Percentiles rank a stretch among this genome's conserved stretches.
Evolutionary conservation across 164 flowering plant species (phyloP).

Genomic region (Berberis vulgaris): DNA sequence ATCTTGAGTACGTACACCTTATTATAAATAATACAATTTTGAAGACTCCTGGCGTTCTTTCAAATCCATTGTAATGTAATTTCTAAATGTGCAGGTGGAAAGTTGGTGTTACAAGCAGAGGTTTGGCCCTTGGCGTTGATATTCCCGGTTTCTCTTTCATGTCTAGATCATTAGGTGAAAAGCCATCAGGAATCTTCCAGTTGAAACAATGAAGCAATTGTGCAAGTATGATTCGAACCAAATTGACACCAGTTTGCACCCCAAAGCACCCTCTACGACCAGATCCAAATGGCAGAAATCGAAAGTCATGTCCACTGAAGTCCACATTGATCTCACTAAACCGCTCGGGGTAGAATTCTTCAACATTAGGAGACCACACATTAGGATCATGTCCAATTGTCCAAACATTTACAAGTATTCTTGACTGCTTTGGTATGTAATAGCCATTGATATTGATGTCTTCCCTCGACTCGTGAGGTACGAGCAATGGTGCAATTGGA

Average conservation of each 20-base stretch:
- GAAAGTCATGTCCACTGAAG: background rate
- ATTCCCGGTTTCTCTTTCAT: background rate
- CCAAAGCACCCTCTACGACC: background rate
- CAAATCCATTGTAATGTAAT: no score
- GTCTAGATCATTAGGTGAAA: background rate
- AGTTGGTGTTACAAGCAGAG: background rate
- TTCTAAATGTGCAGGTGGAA: background rate
- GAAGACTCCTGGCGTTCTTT: no score
- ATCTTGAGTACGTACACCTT: no score
- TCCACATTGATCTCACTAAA: background rate
- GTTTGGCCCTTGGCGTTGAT: background rate
- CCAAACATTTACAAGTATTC: conserved; percentile 17
- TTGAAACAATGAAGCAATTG: conserved; percentile 3
- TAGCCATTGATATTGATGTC: conserved; percentile 13
- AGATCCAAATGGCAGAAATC: background rate
- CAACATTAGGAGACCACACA: conserved; percentile 11
- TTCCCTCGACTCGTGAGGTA: conserved; percentile 14
- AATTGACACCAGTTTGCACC: background rate
- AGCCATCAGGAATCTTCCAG: background rate
- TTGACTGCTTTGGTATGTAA: conserved; percentile 12
- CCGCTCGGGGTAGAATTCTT: conserved; percentile 9
- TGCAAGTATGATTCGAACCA: background rate
- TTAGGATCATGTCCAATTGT: conserved; percentile 15
- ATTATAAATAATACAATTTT: no score
- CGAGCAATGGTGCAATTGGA: conserved; percentile 16